Base-by-base conservation (phyloP, 1,284 basidiomycete species). In the Anthracocystis panici-leucophaei region DNA sequence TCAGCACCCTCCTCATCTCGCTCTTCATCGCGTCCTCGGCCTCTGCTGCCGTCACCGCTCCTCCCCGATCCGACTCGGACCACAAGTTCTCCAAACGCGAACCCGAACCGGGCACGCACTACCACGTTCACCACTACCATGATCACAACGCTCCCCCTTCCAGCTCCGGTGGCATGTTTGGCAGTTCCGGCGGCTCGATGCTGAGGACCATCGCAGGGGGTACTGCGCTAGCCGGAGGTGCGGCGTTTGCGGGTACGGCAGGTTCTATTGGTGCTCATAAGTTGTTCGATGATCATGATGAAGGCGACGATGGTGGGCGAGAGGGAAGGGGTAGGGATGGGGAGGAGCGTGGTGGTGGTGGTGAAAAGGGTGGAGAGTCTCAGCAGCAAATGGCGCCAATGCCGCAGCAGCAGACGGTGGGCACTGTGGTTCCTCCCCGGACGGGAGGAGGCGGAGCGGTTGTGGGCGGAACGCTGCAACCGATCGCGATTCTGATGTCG, bases 71-170 rank as follows among this genome's bases (percentile, higher is more conserved):
- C 1, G 63, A 66, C 7, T 8, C 25, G 35, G 4, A 25, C 35
- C 69, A 63, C 65, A 67, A 67, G 42, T 64, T 73, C 57, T 21
- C 5, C 57, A 73, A 73, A 23, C 70, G 70, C 21, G 29, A 27
- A 4, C 48, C 42, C 10, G 20, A 20, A 23, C 42, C 48, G 2
- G 42, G 57, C 20, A 45, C 42, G 21, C 23, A 41, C 29, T 21
- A 40, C 3, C 56, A 58, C 46, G 7, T 7, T 4, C 41, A 63
- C 25, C 52, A 64, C 66, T 45, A 53, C 56, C 18, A 52, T 21
- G 35, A 6, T 38, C 18, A 33, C 10, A 12, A 25, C 10, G 50
- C 25, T 16, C 16, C 35, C 25, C 3, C n/a, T 23, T 29, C 38
- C 23, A 38, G 50, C 12, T 56, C 60, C 3, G 56, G 54, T n/a